Conservation (phyloP, 2,329 filamentous ascomycete species). For the Arthrobotrys entomopaga region DNA sequence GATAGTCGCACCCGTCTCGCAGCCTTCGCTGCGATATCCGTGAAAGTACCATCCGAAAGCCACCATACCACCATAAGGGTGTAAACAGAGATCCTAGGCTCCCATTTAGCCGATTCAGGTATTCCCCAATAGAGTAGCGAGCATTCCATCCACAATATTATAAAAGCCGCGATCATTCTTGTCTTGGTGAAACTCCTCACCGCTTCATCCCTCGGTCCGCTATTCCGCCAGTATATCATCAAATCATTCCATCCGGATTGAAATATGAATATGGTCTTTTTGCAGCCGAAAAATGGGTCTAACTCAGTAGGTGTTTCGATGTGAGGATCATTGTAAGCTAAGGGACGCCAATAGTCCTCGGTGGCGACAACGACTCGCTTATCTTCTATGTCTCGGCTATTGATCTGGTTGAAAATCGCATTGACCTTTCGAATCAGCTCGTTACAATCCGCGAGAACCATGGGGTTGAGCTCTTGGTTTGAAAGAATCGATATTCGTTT, state of each 20-base stretch:
- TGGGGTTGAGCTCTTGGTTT: background rate
- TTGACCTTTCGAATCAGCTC: constrained; percentile 1
- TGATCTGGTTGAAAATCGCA: constrained; percentile 3
- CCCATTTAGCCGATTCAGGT: background rate
- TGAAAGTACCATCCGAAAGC: background rate
- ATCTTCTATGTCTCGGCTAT: background rate
- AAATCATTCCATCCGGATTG: background rate
- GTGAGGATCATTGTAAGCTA: background rate
- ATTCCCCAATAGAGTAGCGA: background rate
- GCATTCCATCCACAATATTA: background rate
- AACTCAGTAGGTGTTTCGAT: constrained; percentile 24
- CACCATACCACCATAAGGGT: background rate
- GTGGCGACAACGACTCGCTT: background rate
- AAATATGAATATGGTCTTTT: constrained; percentile 20
- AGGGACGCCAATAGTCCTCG: constrained; percentile 11
- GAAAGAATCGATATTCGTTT: background rate
- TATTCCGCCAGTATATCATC: constrained; percentile 22
- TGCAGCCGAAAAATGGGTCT: background rate
- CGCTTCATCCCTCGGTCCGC: background rate
- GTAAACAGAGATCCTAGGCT: background rate
- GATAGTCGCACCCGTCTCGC: background rate
- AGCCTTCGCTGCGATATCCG: background rate
- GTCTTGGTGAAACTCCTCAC: background rate
- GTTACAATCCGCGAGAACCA: background rate
- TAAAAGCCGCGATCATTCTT: background rate